These are phyloP conservation scores for Metschnikowia orientalis DNA, from an alignment of 805 yeast genomes.

Conservation along the genomic window DNA sequence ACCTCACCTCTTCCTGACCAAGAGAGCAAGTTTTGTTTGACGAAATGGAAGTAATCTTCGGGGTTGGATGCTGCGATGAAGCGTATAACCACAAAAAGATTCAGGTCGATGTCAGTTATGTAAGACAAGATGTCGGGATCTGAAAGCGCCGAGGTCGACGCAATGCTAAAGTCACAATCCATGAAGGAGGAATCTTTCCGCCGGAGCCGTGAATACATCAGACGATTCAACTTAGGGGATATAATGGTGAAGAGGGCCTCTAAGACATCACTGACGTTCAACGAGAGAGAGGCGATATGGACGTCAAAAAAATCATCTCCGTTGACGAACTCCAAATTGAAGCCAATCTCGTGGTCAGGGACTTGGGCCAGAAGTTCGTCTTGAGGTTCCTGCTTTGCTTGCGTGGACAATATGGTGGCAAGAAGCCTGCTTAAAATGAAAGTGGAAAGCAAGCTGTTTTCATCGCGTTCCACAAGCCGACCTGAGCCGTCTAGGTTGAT, in stretches of 20 bases:
- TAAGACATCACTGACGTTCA: slow-evolving; percentile 21
- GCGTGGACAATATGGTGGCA: slow-evolving; percentile 23
- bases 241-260: slow-evolving; percentile 29
- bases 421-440: slow-evolving; percentile 31
- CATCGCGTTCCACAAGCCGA: slow-evolving; percentile 27
- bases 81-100: slow-evolving; percentile 28
- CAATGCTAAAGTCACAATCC: slow-evolving; percentile 6
- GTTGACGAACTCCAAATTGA: slow-evolving; percentile 11
- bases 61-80: slow-evolving; percentile 38
- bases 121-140: slow-evolving; percentile 9
- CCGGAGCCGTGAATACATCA: slow-evolving; percentile 26
- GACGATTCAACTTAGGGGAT: slow-evolving; percentile 27
- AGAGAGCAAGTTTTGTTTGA: slow-evolving; percentile 23
- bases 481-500: slow-evolving; percentile 14
- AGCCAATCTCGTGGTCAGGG: slow-evolving; percentile 9
- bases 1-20: slow-evolving; percentile 23
- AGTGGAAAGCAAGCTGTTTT: slow-evolving; percentile 28
- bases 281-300: slow-evolving; percentile 25
- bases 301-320: slow-evolving; percentile 23
- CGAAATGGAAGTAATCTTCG: slow-evolving; percentile 24
- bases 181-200: slow-evolving; percentile 4
- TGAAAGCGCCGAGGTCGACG: slow-evolving; percentile 4
- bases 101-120: slow-evolving; percentile 30
- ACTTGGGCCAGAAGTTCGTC: slow-evolving; percentile 7
- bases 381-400: slow-evolving; percentile 28